Conservation (phyloP, 768 basidiomycete species). For the Agaricus subrufescens region DNA sequence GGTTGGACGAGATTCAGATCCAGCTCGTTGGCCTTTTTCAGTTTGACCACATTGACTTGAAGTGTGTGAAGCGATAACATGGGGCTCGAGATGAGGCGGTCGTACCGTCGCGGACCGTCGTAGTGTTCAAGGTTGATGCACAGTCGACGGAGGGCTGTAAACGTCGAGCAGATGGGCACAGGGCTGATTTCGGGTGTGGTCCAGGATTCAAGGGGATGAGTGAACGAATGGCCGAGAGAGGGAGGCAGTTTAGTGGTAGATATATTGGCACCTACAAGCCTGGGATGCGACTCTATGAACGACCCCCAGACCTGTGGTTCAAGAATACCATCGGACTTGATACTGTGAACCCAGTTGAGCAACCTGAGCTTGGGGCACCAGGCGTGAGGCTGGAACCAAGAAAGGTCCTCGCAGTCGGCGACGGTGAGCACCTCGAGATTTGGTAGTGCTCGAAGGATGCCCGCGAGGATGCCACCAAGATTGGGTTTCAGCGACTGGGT, state of each 20-base stretch:
- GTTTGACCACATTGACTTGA: conserved; percentile 10
- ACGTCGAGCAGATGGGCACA: not conserved
- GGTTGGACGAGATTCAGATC: not conserved
- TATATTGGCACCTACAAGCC: conserved; percentile 12
- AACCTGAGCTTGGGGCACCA: conserved; percentile 12
- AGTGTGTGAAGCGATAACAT: conserved; percentile 9
- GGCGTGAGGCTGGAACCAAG: not conserved
- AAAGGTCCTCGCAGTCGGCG: conserved; percentile 8
- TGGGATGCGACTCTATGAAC: conserved; percentile 13
- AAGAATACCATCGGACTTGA: not conserved
- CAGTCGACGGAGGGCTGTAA: not conserved
- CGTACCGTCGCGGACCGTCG: not conserved
- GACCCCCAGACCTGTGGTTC: conserved; percentile 6
- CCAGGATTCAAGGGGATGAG: not conserved
- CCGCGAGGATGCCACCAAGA: conserved; percentile 6
- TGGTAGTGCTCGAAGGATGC: conserved; percentile 12
- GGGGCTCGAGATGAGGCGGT: not conserved
- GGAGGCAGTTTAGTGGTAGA: not conserved
- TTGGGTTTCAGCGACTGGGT: not conserved
- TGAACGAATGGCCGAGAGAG: not conserved
- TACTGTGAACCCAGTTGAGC: conserved; percentile 14
- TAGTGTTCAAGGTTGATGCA: not conserved
- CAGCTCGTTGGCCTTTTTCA: not conserved
- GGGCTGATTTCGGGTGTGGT: not conserved
- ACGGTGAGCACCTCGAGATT: conserved; percentile 19